Conservation (phyloP, 2,329 filamentous ascomycete species). For the Remersonia thermophila region DNA sequence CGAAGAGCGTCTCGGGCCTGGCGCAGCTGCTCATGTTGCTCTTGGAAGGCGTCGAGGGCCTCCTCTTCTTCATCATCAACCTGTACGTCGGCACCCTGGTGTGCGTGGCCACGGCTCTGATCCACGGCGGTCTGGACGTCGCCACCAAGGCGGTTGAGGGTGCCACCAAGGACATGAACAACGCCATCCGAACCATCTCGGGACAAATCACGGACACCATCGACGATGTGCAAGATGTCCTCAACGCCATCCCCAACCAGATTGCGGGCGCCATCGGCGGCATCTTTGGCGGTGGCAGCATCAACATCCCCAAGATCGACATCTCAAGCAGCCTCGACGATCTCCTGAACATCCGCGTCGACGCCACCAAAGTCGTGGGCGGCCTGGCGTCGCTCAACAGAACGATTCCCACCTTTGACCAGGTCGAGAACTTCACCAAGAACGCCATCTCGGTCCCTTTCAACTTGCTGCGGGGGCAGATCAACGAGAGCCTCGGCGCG, state of each 20-base stretch:
- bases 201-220: constrained; percentile 44
- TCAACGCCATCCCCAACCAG: constrained; percentile 36
- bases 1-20: constrained; percentile 67
- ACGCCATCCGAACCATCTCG: constrained; percentile 39
- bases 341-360: constrained; percentile 57
- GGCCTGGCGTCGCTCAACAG: constrained; percentile 61
- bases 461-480: constrained; percentile 58
- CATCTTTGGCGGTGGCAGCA: constrained; percentile 31
- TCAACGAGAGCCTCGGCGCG: constrained; percentile 57
- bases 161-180: constrained; percentile 36
- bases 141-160: constrained; percentile 33
- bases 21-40: constrained; percentile 67
- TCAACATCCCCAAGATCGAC: constrained; percentile 45
- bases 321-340: constrained; percentile 51
- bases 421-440: constrained; percentile 74
- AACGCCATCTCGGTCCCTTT: constrained; percentile 68
- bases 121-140: constrained; percentile 66
- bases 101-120: constrained; percentile 74
- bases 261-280: background rate
- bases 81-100: constrained; percentile 82
- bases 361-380: constrained; percentile 52
- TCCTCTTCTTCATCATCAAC: constrained; percentile 86
- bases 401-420: constrained; percentile 68
- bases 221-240: constrained; percentile 25
- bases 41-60: constrained; percentile 71